Evolutionary conservation across 2,329 filamentous ascomycete species (phyloP).

Genomic region (Fusarium sp.): DNA sequence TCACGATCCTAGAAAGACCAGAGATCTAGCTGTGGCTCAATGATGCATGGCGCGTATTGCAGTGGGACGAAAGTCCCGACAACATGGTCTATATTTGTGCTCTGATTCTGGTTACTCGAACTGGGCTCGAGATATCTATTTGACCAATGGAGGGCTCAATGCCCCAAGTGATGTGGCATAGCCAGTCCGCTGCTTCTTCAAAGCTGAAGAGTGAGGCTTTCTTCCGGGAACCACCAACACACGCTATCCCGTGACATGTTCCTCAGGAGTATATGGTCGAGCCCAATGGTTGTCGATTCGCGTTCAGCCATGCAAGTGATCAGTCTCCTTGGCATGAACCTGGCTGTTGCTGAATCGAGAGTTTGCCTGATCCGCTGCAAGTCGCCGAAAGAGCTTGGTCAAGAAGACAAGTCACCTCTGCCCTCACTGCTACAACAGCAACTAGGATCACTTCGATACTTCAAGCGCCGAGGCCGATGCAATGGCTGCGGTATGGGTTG

Average conservation of each 20-base stretch:
- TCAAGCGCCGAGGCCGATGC: not conserved
- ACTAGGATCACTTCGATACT: not conserved
- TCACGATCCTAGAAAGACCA: not conserved
- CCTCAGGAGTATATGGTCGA: not conserved
- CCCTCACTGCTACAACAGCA: not conserved
- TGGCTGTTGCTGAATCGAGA: not conserved
- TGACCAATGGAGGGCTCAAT: not conserved
- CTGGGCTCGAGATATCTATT: not conserved
- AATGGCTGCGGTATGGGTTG: not conserved
- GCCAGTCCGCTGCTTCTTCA: not conserved
- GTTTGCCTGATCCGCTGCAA: not conserved
- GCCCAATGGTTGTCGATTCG: not conserved
- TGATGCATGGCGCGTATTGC: not conserved
- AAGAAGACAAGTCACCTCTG: not conserved
- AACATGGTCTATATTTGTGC: not conserved
- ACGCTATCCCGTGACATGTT: not conserved
- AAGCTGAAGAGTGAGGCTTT: not conserved
- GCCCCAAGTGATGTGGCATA: not conserved
- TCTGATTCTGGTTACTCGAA: not conserved
- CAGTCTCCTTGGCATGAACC: not conserved
- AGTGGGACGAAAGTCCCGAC: not conserved
- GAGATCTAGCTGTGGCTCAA: slow-evolving; percentile 5
- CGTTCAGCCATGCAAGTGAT: not conserved
- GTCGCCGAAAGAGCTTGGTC: not conserved
- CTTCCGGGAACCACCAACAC: not conserved